A percentile compares a stretch with the other conserved stretches of the same genome.
Evolutionary conservation across 1,139 yeast species (phyloP).

Genomic region (Zygosaccharomyces pseudobailii): DNA sequence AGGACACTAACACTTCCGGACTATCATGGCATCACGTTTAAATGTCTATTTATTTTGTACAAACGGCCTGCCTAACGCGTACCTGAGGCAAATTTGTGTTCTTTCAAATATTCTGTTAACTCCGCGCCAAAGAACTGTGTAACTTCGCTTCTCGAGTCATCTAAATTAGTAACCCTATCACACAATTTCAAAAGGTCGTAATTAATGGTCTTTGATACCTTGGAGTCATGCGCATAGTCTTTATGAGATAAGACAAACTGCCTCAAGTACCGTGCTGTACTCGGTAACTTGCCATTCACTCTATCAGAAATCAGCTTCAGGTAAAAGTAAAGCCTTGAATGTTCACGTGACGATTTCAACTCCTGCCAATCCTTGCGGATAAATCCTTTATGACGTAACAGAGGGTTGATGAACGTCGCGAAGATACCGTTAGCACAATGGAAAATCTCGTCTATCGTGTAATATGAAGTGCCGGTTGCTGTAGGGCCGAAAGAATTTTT

Average conservation of each 20-base stretch:
- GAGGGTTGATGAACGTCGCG: constrained; percentile 37
- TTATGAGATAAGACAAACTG: constrained; percentile 55
- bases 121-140: constrained; percentile 36
- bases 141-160: constrained; percentile 26
- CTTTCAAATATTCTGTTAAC: constrained; percentile 31
- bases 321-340: constrained; percentile 46
- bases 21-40: neutral
- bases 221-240: constrained; percentile 70
- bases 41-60: neutral
- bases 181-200: constrained; percentile 60
- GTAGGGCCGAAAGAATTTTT: constrained; percentile 43
- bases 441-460: constrained; percentile 65
- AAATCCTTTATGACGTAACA: constrained; percentile 23
- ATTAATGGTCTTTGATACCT: constrained; percentile 58
- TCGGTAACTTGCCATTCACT: constrained; percentile 72
- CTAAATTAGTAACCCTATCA: constrained; percentile 36
- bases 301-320: constrained; percentile 67
- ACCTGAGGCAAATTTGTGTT: constrained; percentile 11
- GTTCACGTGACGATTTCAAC: constrained; percentile 31
- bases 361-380: constrained; percentile 28
- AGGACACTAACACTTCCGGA: too few species aligned
- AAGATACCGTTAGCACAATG: constrained; percentile 63
- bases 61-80: too few species aligned
- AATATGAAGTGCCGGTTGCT: constrained; percentile 24
- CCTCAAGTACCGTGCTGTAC: constrained; percentile 77